Evolutionary conservation across 768 basidiomycete genomes (phyloP).

Genomic region (Lactifluus piperatus): DNA sequence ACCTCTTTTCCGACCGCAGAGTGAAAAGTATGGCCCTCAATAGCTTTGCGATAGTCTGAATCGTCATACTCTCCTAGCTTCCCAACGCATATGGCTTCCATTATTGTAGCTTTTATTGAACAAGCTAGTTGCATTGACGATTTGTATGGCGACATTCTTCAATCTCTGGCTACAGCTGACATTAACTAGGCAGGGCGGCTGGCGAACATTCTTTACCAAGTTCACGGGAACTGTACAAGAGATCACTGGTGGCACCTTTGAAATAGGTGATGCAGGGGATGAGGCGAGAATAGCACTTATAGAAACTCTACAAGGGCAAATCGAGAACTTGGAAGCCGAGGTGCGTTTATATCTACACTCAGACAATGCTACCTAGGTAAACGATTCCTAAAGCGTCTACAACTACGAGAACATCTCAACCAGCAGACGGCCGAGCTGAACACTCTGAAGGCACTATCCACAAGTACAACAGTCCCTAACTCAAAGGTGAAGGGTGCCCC

Average conservation of each 20-base stretch:
- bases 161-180: conserved; percentile 2
- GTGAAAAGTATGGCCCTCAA: conserved; percentile 39
- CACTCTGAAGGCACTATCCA: conserved; percentile 48
- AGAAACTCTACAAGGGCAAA: conserved; percentile 45
- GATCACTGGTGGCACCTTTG: conserved; percentile 55
- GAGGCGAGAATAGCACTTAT: conserved; percentile 37
- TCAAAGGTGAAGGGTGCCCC: conserved; percentile 43
- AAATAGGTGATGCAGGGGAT: conserved; percentile 34
- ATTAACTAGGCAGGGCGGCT: conserved; percentile 49
- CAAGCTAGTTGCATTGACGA: conserved; percentile 7
- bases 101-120: conserved; percentile 8
- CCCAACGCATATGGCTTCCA: neutral
- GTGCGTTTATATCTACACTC: conserved; percentile 29
- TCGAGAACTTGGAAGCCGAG: conserved; percentile 61
- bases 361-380: neutral
- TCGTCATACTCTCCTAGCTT: neutral
- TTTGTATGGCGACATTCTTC: neutral
- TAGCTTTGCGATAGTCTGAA: neutral
- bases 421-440: conserved; percentile 62
- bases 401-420: conserved; percentile 45
- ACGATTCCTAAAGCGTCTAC: conserved; percentile 33
- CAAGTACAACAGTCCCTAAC: conserved; percentile 29
- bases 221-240: conserved; percentile 54
- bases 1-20: conserved; percentile 47
- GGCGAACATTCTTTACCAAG: conserved; percentile 51